phyloP scores from a whole-genome alignment of 371 early-diverging fungal species.

The Rhizopus delemar region DNA sequence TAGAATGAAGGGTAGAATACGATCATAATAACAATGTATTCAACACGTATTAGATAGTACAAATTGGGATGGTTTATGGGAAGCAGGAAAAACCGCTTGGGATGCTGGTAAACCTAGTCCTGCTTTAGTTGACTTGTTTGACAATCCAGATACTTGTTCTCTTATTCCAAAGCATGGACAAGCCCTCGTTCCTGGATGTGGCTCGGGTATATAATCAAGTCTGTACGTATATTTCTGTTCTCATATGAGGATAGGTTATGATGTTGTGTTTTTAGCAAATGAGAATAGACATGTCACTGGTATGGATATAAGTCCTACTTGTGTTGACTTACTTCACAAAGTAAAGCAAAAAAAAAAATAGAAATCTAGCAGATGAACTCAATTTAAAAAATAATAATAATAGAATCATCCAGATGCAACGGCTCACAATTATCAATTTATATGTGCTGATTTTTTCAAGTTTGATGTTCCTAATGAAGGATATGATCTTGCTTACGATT shows the following conservation, averaged over 20 bases:
- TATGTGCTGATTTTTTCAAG: constrained; percentile 73
- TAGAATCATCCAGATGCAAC: constrained; percentile 32
- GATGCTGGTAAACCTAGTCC: constrained; percentile 65
- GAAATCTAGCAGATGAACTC: too few species aligned
- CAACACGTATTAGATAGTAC: background rate
- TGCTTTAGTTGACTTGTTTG: constrained; percentile 64
- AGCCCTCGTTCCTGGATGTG: constrained; percentile 86
- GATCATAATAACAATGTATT: background rate
- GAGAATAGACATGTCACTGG: constrained; percentile 63
- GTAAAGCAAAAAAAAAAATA: constrained; percentile 17
- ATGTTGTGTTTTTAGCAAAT: constrained; percentile 71
- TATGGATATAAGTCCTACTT: constrained; percentile 71
- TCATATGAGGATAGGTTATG: constrained; percentile 55
- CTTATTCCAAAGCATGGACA: constrained; percentile 60
- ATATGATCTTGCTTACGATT: constrained; percentile 82
- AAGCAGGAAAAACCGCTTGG: constrained; percentile 58
- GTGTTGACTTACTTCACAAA: constrained; percentile 55
- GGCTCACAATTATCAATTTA: constrained; percentile 50
- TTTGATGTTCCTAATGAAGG: constrained; percentile 56
- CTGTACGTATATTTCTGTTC: background rate
- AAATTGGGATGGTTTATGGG: constrained; percentile 66
- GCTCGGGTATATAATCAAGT: constrained; percentile 46
- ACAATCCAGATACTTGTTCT: constrained; percentile 51
- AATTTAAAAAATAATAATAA: background rate
- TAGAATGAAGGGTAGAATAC: too few species aligned